Percentiles rank a stretch among this genome's conserved stretches.
Evolutionary conservation across 345 rosid species (phyloP).

Genomic region (Cardiospermum halicacabum): DNA sequence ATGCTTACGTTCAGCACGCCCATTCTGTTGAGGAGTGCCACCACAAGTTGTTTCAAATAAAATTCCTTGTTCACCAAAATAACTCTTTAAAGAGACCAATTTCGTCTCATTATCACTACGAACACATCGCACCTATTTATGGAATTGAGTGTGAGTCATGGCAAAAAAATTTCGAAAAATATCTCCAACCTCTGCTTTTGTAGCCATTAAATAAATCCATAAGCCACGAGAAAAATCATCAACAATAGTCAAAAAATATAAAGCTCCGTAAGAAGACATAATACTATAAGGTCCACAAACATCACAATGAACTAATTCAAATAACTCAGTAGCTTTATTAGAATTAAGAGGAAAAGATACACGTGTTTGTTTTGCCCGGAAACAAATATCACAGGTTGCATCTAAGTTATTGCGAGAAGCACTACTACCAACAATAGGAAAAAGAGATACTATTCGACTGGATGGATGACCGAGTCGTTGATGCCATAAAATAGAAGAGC

Average conservation of each 20-base stretch:
- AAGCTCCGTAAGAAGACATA: neutral
- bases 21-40: conserved; percentile 15
- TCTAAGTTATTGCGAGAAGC: neutral
- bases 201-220: neutral
- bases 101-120: conserved; percentile 2
- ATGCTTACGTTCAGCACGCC: neutral
- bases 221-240: neutral
- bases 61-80: conserved; percentile 5
- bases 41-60: conserved; percentile 11
- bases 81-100: neutral
- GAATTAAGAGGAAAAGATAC: neutral
- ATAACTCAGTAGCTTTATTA: neutral
- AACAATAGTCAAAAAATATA: neutral
- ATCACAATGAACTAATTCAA: neutral
- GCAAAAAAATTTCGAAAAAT: neutral
- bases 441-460: too few species aligned
- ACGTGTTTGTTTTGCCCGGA: neutral
- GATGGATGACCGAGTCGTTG: conserved; percentile 2
- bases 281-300: neutral
- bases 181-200: neutral
- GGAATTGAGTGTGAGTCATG: neutral
- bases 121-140: neutral
- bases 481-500: neutral
- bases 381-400: neutral
- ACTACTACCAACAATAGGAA: neutral